Evolutionary conservation across 345 rosid species (phyloP).

Genomic region (Geranium rotundifolium): DNA sequence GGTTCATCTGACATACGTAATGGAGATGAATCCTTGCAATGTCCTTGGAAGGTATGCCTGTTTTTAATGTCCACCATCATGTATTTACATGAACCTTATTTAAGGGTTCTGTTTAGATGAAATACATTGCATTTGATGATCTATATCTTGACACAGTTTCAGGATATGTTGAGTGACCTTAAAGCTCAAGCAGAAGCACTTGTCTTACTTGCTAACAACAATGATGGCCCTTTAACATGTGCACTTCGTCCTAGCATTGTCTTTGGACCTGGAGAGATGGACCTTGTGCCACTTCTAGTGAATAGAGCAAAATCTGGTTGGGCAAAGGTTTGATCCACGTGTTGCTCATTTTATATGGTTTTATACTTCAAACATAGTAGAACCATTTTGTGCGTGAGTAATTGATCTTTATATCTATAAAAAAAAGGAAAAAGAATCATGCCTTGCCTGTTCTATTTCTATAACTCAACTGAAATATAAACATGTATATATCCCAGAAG

Average conservation of each 20-base stretch:
- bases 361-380: neutral
- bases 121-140: slow-evolving; percentile 11
- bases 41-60: slow-evolving; percentile 46
- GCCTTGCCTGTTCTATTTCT: neutral
- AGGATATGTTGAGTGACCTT: slow-evolving; percentile 56
- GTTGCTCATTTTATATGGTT: slow-evolving; percentile 1
- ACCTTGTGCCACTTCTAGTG: slow-evolving; percentile 45
- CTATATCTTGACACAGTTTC: slow-evolving; percentile 38
- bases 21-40: slow-evolving; percentile 59
- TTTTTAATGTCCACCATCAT: neutral
- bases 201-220: slow-evolving; percentile 57
- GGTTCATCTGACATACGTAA: slow-evolving; percentile 52
- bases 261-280: slow-evolving; percentile 78
- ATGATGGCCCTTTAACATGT: slow-evolving; percentile 80
- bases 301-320: slow-evolving; percentile 66
- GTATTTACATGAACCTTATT: slow-evolving; percentile 3
- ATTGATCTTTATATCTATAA: no score
- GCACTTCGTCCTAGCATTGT: slow-evolving; percentile 82
- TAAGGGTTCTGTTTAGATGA: slow-evolving; percentile 3
- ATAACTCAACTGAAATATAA: no score
- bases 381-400: neutral
- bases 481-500: neutral
- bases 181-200: slow-evolving; percentile 89
- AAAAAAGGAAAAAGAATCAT: neutral
- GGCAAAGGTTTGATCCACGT: slow-evolving; percentile 52